These are phyloP conservation scores for Eimeria necatrix DNA, from an alignment of 169 alveolate genomes.

Conservation along the genomic window DNA sequence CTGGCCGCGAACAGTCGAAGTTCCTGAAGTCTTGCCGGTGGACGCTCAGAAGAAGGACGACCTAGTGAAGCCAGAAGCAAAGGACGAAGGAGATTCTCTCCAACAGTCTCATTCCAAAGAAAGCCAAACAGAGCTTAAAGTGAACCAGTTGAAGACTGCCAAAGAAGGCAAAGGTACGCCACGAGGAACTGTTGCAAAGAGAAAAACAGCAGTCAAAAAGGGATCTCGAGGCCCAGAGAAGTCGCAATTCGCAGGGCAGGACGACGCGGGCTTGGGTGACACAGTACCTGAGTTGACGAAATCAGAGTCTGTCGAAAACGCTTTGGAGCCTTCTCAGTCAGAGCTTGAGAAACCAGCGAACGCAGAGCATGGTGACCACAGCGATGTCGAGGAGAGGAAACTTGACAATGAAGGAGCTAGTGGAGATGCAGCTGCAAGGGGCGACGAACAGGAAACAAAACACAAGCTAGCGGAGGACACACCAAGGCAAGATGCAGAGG, in stretches of 20 bases:
- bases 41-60: neutral
- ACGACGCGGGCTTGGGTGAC: neutral
- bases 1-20: slow-evolving; percentile 13
- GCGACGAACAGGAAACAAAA: neutral
- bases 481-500: neutral
- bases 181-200: slow-evolving; percentile 42
- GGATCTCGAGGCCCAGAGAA: neutral
- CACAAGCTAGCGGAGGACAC: neutral
- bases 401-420: neutral
- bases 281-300: neutral
- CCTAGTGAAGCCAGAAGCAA: neutral
- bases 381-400: neutral
- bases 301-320: neutral
- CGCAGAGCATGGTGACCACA: neutral
- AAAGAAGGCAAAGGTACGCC: neutral
- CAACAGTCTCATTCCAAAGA: neutral
- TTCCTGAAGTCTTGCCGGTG: neutral
- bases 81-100: neutral
- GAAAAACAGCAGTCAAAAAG: slow-evolving; percentile 54
- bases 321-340: neutral
- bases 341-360: neutral
- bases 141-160: neutral
- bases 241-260: neutral
- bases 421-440: neutral
- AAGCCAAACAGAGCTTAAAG: neutral